A percentile compares a stretch with the other conserved stretches of the same genome.
Conservation (phyloP, 1,284 basidiomycete species). For the Ganoderma resinaceum region DNA sequence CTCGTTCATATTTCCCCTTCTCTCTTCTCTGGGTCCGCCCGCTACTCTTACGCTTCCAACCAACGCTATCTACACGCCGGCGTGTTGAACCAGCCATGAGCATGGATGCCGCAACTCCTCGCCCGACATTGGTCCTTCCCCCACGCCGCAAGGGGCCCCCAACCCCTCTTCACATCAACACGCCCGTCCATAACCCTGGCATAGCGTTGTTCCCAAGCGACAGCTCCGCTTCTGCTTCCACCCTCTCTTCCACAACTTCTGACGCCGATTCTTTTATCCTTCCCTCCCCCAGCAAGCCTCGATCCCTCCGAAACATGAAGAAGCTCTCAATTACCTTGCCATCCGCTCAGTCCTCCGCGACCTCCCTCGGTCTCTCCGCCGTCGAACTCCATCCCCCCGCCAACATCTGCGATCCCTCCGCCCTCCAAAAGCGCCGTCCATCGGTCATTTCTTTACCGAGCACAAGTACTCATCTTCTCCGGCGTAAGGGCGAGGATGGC, state of each 20-base stretch:
- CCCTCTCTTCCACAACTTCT: constrained; percentile 59
- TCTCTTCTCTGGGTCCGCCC: constrained; percentile 26
- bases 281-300: constrained; percentile 47
- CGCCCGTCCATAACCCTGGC: constrained; percentile 54
- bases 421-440: constrained; percentile 51
- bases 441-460: constrained; percentile 72
- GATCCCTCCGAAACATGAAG: constrained; percentile 73
- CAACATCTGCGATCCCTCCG: constrained; percentile 41
- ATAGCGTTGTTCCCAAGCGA: constrained; percentile 58
- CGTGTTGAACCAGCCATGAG: constrained; percentile 51
- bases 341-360: constrained; percentile 63
- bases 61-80: constrained; percentile 50
- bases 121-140: constrained; percentile 39
- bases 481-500: constrained; percentile 72
- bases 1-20: constrained; percentile 39
- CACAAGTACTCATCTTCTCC: constrained; percentile 54
- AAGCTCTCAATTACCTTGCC: constrained; percentile 73
- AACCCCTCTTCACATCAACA: constrained; percentile 64
- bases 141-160: constrained; percentile 64
- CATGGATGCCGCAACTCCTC: constrained; percentile 47
- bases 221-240: constrained; percentile 51
- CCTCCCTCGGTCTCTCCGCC: constrained; percentile 50
- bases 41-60: constrained; percentile 17
- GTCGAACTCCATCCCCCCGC: constrained; percentile 34
- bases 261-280: constrained; percentile 58